A percentile compares a stretch with the other conserved stretches of the same genome.
Evolutionary conservation across 371 early-diverging fungal species (phyloP).

Genomic region (Syncephalastrum contaminatum): DNA sequence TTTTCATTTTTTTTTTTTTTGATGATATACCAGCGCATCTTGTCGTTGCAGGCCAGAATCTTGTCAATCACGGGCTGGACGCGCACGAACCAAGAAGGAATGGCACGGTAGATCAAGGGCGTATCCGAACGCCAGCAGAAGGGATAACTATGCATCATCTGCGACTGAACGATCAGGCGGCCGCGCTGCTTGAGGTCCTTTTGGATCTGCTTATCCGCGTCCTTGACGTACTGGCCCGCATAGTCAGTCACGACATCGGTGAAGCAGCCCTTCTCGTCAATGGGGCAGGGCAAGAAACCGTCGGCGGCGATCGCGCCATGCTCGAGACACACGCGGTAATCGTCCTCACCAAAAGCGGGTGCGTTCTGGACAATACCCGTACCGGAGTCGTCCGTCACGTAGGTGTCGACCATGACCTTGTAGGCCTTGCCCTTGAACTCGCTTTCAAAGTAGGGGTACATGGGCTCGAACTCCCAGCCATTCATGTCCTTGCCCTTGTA

Average conservation of each 20-base stretch:
- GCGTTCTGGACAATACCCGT: constrained; percentile 99
- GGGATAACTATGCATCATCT: constrained; percentile 90
- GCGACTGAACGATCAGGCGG: constrained; percentile 88
- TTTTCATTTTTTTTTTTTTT: background rate
- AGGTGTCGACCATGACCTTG: constrained; percentile 87
- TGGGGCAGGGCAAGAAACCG: constrained; percentile 92
- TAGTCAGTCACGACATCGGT: constrained; percentile 85
- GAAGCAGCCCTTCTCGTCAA: constrained; percentile 94
- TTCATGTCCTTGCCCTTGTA: constrained; percentile 85
- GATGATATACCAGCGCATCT: constrained; percentile 82
- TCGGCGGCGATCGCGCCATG: constrained; percentile 85
- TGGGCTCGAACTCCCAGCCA: constrained; percentile 90
- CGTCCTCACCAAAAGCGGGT: constrained; percentile 99
- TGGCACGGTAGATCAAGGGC: constrained; percentile 98
- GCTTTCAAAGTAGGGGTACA: constrained; percentile 86
- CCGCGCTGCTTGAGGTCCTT: constrained; percentile 85
- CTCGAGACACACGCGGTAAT: constrained; percentile 94
- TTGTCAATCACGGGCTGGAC: constrained; percentile 86
- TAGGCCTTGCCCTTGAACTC: constrained; percentile 80
- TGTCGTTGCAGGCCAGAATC: constrained; percentile 88
- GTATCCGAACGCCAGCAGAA: constrained; percentile 99
- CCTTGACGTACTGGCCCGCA: constrained; percentile 93
- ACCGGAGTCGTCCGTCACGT: constrained; percentile 97
- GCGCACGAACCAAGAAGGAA: constrained; percentile 99
- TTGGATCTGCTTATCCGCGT: constrained; percentile 97